A percentile compares a stretch with the other conserved stretches of the same genome.
Conservation (phyloP, 2,329 filamentous ascomycete genomes). For the Dothideomycetes sp. region DNA sequence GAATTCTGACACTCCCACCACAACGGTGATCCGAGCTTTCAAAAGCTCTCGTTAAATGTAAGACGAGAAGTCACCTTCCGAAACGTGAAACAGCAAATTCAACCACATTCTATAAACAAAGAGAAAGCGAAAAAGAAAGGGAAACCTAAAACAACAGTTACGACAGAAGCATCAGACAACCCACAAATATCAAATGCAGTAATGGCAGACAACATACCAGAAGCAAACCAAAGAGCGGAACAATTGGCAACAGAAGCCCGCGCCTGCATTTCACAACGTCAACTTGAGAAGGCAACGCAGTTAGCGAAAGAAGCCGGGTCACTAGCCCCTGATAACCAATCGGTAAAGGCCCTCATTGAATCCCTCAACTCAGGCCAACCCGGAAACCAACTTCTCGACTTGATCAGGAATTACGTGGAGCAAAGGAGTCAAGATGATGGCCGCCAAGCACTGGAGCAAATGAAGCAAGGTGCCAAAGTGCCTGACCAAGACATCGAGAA, state of each 20-base stretch:
- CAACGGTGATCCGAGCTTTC: slow-evolving; percentile 8
- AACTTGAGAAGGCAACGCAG: slow-evolving; percentile 10
- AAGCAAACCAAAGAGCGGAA: slow-evolving; percentile 8
- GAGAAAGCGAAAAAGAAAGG: no score
- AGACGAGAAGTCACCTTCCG: not conserved
- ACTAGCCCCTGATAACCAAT: slow-evolving; percentile 7
- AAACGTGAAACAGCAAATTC: not conserved
- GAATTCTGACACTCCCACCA: no score
- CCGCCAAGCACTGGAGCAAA: slow-evolving; percentile 27
- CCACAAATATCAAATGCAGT: slow-evolving; percentile 1
- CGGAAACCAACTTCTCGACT: slow-evolving; percentile 1
- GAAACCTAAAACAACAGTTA: no score
- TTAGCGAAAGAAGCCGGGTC: slow-evolving; percentile 12
- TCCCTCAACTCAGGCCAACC: not conserved
- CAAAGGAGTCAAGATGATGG: slow-evolving; percentile 31
- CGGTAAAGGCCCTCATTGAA: slow-evolving; percentile 5
- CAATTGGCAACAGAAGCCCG: slow-evolving; percentile 3
- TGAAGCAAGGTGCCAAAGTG: slow-evolving; percentile 24
- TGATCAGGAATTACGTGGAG: slow-evolving; percentile 18
- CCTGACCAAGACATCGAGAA: slow-evolving; percentile 30
- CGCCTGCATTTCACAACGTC: slow-evolving; percentile 5
- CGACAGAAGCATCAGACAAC: not conserved
- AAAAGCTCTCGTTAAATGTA: slow-evolving; percentile 5
- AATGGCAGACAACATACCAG: slow-evolving; percentile 9
- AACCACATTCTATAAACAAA: not conserved